Base-by-base conservation (phyloP, 768 basidiomycete genomes). In the Mycena crocata region DNA sequence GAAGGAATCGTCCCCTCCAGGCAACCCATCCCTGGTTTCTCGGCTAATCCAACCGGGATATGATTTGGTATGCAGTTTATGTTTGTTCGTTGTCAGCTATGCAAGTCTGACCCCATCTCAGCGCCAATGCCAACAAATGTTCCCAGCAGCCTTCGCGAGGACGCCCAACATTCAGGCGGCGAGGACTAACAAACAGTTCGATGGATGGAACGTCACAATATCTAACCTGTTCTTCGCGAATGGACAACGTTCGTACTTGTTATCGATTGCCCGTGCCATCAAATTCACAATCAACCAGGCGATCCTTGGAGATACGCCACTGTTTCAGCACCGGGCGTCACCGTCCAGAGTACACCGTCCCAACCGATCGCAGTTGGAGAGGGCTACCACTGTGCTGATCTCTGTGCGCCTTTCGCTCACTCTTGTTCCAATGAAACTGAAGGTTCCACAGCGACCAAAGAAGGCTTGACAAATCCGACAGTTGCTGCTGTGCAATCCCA, bases 291-390 rank as follows among this genome's bases (percentile, higher is more conserved):
- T 19, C 6, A 8, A 10, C 10, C 28, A 92, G 90, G 89, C 46
- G 91, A 93, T 71, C 91, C 92, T 21, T 93, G 91, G 91, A 83
- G 86, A 54, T 88, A 89, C 58, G 85, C 87, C 8, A 92, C 91
- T 0, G 81, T 92, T 7, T 92, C 91, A 5, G 86, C 90, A 0
- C 83, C 85, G 26, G 81, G 80, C 15, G 79, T 83, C 23, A 66
- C 76, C 62, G 79, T 85, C 56, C 42, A 73, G 24, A 90, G 84
- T 73, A 90, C 87, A 4, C 59, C 82, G 1, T 74, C 74, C 1
- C 89, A 90, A 70, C 88, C 89, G 0, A 88, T 92, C 57, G 84
- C 80, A 19, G 74, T 86, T 15, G 79, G 87, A 28, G 84, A 90
- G 67, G 91, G 89, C 0, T 93, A 90, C 83, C 91, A 92, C 70